Evolutionary conservation across 495 filamentous ascomycete genomes (phyloP).

Genomic region (Aspergillus avenaceus): DNA sequence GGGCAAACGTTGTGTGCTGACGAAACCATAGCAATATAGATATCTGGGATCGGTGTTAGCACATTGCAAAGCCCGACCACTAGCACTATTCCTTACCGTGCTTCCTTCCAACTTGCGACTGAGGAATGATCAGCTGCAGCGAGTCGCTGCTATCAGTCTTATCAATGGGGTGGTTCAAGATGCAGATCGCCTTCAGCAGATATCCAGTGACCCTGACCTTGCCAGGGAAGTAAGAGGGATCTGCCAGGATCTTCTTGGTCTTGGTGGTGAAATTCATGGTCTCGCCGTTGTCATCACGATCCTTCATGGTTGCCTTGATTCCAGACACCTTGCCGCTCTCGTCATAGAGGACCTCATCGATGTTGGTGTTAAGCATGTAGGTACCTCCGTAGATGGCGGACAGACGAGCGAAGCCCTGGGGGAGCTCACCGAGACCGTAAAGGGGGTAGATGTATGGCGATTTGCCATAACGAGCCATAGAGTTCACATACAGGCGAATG

Average conservation of each 20-base stretch:
- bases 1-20: constrained; percentile 97
- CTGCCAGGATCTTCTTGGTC: constrained; percentile 91
- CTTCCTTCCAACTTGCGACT: constrained; percentile 91
- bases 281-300: constrained; percentile 67
- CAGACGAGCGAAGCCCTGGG: constrained; percentile 95
- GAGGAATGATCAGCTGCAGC: constrained; percentile 93
- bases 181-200: constrained; percentile 92
- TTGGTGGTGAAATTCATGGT: constrained; percentile 94
- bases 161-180: constrained; percentile 90
- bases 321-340: constrained; percentile 76
- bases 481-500: constrained; percentile 95
- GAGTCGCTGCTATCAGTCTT: constrained; percentile 87
- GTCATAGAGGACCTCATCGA: constrained; percentile 84
- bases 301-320: constrained; percentile 96
- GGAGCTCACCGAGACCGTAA: constrained; percentile 94
- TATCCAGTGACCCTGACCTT: constrained; percentile 86
- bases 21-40: constrained; percentile 96
- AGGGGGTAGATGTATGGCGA: constrained; percentile 99
- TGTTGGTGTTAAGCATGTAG: constrained; percentile 95
- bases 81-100: constrained; percentile 59
- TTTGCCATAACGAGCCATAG: constrained; percentile 96
- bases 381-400: constrained; percentile 98
- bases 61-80: background rate
- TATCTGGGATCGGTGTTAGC: constrained; percentile 59
- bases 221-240: constrained; percentile 92